phyloP scores from a whole-genome alignment of 2,329 filamentous ascomycete genomes.

The Aspergillus sp. region DNA sequence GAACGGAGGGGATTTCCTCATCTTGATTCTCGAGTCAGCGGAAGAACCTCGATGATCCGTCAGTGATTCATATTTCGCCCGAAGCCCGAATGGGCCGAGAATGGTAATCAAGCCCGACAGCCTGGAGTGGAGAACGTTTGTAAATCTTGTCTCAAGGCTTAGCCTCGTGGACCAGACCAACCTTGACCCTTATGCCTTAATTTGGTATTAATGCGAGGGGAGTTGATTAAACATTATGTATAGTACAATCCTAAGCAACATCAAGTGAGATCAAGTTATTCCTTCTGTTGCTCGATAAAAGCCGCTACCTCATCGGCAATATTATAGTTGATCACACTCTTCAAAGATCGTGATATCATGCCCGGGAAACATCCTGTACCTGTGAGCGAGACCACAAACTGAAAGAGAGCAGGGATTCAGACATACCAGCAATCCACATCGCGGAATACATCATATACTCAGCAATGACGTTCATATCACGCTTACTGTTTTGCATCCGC shows the following conservation, averaged over 20 bases:
- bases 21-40: neutral
- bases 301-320: constrained; percentile 28
- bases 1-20: neutral
- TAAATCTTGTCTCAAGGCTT: neutral
- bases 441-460: constrained; percentile 46
- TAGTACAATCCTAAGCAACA: neutral
- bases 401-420: neutral
- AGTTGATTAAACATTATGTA: neutral
- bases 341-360: constrained; percentile 20
- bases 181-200: neutral
- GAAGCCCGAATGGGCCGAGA: neutral
- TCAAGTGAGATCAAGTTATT: neutral
- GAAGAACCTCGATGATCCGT: neutral
- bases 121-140: neutral
- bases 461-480: constrained; percentile 36
- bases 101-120: neutral
- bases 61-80: neutral
- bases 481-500: constrained; percentile 41
- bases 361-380: constrained; percentile 30
- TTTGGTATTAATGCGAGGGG: neutral
- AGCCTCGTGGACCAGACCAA: neutral
- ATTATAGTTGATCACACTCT: constrained; percentile 32
- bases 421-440: constrained; percentile 41
- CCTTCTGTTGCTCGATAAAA: constrained; percentile 7
- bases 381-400: constrained; percentile 20